Percentiles rank a stretch among this genome's conserved stretches.
Evolutionary conservation across 2,329 filamentous ascomycete genomes (phyloP).

Genomic region (Blastomyces percursus): DNA sequence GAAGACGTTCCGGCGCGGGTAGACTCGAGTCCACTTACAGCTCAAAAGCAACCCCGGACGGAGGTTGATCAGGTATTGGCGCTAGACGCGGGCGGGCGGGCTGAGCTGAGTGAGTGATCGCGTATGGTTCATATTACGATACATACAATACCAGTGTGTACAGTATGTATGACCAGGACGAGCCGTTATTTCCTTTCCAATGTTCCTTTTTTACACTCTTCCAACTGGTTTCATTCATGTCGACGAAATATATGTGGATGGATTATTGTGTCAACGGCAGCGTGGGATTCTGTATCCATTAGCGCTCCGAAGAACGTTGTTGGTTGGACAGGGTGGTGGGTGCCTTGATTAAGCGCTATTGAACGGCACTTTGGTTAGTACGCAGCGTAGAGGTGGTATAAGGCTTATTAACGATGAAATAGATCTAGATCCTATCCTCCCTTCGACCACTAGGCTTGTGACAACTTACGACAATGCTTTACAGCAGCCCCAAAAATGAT

Average conservation of each 20-base stretch:
- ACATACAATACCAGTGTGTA: background rate
- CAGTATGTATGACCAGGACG: background rate
- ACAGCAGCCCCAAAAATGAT: no score
- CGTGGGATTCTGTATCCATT: no score
- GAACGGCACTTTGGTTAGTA: no score
- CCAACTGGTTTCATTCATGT: background rate
- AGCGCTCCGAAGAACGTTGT: background rate
- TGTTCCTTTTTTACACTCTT: background rate
- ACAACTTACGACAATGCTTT: no score
- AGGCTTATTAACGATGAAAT: no score
- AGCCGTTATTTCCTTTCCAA: background rate
- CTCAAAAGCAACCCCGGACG: no score
- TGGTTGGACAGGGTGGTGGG: background rate
- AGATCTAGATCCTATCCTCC: no score
- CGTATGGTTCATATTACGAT: background rate
- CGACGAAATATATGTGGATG: no score
- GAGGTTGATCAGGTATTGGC: background rate
- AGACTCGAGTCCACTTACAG: no score
- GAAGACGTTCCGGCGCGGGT: conserved; percentile 2
- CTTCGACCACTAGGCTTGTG: no score
- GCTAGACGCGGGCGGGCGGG: background rate
- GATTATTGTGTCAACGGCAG: background rate
- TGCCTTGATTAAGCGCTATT: no score
- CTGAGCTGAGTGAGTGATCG: no score
- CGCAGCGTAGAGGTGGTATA: background rate